phyloP scores from a whole-genome alignment of 2,329 filamentous ascomycete genomes.

The Fusarium udum region DNA sequence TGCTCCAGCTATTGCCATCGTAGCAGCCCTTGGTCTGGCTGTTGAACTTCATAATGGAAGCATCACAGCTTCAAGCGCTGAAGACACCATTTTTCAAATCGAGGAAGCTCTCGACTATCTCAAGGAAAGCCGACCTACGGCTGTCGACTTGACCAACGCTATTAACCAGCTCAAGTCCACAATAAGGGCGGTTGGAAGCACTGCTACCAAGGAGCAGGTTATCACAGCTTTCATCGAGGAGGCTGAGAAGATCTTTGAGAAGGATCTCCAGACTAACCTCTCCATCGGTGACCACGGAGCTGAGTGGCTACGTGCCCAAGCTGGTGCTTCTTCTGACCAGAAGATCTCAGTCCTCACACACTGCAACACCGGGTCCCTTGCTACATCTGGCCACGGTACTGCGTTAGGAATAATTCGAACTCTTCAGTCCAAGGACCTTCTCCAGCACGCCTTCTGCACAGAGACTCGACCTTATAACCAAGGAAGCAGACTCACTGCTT shows the following conservation, averaged over 20 bases:
- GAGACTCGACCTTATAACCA: slow-evolving; percentile 99
- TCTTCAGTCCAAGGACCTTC: slow-evolving; percentile 70
- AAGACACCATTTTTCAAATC: slow-evolving; percentile 76
- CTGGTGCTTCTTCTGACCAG: slow-evolving; percentile 56
- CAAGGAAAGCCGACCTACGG: slow-evolving; percentile 88
- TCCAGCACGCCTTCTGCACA: slow-evolving; percentile 92
- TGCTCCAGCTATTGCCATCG: slow-evolving; percentile 96
- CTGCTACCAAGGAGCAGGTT: slow-evolving; percentile 60
- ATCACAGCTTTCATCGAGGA: slow-evolving; percentile 77
- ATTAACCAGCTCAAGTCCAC: slow-evolving; percentile 79
- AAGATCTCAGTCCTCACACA: slow-evolving; percentile 88
- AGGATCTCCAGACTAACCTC: slow-evolving; percentile 88
- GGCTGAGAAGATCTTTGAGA: slow-evolving; percentile 85
- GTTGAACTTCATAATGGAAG: slow-evolving; percentile 76
- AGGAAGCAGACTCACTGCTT: slow-evolving; percentile 92
- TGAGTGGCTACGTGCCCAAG: slow-evolving; percentile 78
- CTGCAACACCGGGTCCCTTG: slow-evolving; percentile 97
- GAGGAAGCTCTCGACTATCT: slow-evolving; percentile 83
- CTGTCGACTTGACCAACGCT: slow-evolving; percentile 93
- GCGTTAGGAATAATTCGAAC: slow-evolving; percentile 93
- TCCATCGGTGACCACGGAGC: slow-evolving; percentile 86
- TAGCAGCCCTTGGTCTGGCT: slow-evolving; percentile 88
- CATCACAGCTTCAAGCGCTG: slow-evolving; percentile 53
- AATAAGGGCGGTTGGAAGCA: slow-evolving; percentile 61
- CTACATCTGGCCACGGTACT: slow-evolving; percentile 97